Base-by-base conservation (phyloP, 495 filamentous ascomycete species). In the Neurospora sp. region DNA sequence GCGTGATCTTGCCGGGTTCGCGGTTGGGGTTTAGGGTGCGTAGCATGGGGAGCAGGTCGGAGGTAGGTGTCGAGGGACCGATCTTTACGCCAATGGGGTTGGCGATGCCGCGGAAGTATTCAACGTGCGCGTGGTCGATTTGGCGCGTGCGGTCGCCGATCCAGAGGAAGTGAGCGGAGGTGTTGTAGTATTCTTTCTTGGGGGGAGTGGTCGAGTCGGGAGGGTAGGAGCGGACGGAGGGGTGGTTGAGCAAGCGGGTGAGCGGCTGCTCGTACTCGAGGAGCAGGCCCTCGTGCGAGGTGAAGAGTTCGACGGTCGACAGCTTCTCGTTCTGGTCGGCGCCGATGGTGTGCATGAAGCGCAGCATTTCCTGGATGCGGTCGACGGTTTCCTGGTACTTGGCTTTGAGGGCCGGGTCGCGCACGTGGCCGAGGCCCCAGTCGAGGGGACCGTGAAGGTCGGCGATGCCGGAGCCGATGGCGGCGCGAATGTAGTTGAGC, bases 81-180 rank as follows among this genome's bases (percentile, higher is more conserved):
- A 98, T 91, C 82, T 99, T 99, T 78, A 99, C 91, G 18, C 96
- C 96, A 75, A 99, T 91, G 0, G 96, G 96, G 81, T 99, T 99
- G 76, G 92, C 90, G 75, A 99, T 90, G 42, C 96, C 96, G 42
- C 96, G 92, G 87, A 99, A 97, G 85, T 93, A 99, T 84, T 99
- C 96, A 73, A 99, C 89, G 82, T 99, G 96, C 0, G 93, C 96
- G 74, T 93, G 92, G 82, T 93, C 89, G 37, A 98, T 85, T 78
- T 98, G 95, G 40, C 96, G 89, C 2, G 96, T 99, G 71, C 96
- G 92, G 81, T 99, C 96, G 38, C 96, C 96, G 78, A 99, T 95
- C 96, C 96, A 99, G 77, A 99, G 86, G 84, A 99, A 98, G 81
- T 98, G 96, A 0, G 93, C 92, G n/a, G 92, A 96, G 1, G 96